Percentiles rank a stretch among this genome's conserved stretches.
These are phyloP conservation scores for Cinchona pubescens DNA, from an alignment of 257 asterid genomes.

Conservation along the genomic window DNA sequence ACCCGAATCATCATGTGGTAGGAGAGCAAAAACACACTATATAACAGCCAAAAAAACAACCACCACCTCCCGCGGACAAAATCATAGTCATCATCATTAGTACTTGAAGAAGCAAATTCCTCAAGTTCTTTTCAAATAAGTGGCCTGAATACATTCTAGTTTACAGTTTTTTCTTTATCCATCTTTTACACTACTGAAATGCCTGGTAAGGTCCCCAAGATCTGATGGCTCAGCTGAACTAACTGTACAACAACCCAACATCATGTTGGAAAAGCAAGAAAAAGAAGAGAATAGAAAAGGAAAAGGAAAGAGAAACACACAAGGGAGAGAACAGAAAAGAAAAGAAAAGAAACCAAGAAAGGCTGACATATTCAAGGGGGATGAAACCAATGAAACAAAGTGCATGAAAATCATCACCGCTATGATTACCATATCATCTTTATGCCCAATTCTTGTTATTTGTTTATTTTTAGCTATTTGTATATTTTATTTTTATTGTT, in stretches of 20 bases:
- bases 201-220: slow-evolving; percentile 23
- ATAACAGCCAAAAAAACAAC: background rate
- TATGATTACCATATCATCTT: slow-evolving; percentile 70
- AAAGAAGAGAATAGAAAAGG: slow-evolving; percentile 24
- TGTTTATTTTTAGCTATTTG: slow-evolving; percentile 30
- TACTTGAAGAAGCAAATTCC: slow-evolving; percentile 29
- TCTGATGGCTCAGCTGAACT: slow-evolving; percentile 39
- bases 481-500: slow-evolving; percentile 24
- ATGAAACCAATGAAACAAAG: slow-evolving; percentile 31
- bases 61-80: slow-evolving; percentile 27
- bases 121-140: slow-evolving; percentile 32
- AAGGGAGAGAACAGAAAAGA: slow-evolving; percentile 15
- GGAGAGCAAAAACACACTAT: background rate
- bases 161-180: slow-evolving; percentile 21
- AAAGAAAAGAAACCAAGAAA: slow-evolving; percentile 37
- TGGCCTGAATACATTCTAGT: slow-evolving; percentile 29
- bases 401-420: slow-evolving; percentile 76
- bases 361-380: slow-evolving; percentile 45
- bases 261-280: slow-evolving; percentile 54
- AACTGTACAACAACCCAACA: slow-evolving; percentile 33
- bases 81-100: slow-evolving; percentile 32
- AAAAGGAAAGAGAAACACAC: slow-evolving; percentile 21
- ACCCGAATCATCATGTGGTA: slow-evolving; percentile 86
- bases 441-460: slow-evolving; percentile 32
- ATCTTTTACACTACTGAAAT: slow-evolving; percentile 22